Evolutionary conservation across 106 monocot species (phyloP).

Genomic region (Ottelia alismoides): DNA sequence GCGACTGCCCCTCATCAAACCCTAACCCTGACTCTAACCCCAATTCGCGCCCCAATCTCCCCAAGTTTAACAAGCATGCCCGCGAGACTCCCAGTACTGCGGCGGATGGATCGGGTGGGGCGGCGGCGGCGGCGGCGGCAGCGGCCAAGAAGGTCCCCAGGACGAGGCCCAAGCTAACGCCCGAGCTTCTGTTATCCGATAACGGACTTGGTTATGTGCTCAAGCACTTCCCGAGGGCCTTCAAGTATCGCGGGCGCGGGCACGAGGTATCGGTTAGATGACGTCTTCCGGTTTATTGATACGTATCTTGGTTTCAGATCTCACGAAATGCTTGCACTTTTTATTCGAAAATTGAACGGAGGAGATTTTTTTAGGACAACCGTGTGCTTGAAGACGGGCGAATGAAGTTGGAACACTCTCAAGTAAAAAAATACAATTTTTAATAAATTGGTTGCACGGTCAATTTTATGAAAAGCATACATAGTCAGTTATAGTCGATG

Average conservation of each 20-base stretch:
- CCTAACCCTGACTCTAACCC: conserved; percentile 23
- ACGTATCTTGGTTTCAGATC: not conserved
- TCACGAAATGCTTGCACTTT: too few relatives aligned
- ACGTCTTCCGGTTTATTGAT: not conserved
- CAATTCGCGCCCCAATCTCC: conserved; percentile 3
- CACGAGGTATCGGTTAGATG: conserved; percentile 49
- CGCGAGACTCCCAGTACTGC: not conserved
- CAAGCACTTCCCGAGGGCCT: conserved; percentile 64
- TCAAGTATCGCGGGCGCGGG: conserved; percentile 82
- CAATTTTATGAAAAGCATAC: too few relatives aligned
- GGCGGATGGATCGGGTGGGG: not conserved
- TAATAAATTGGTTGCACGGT: too few relatives aligned
- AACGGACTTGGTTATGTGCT: conserved; percentile 87
- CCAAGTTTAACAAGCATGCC: conserved; percentile 10
- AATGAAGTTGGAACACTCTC: too few relatives aligned
- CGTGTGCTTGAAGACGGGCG: too few relatives aligned
- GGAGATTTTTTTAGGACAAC: too few relatives aligned
- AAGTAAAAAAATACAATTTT: too few relatives aligned
- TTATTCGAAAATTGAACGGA: too few relatives aligned
- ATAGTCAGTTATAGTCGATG: too few relatives aligned
- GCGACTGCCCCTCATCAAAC: conserved; percentile 71
- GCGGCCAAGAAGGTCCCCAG: conserved; percentile 35
- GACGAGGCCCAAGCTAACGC: conserved; percentile 86
- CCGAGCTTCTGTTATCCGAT: conserved; percentile 74
- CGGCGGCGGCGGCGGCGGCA: not conserved